Conservation (phyloP, 306 rosid genomes). For the Clitoria ternatea region DNA sequence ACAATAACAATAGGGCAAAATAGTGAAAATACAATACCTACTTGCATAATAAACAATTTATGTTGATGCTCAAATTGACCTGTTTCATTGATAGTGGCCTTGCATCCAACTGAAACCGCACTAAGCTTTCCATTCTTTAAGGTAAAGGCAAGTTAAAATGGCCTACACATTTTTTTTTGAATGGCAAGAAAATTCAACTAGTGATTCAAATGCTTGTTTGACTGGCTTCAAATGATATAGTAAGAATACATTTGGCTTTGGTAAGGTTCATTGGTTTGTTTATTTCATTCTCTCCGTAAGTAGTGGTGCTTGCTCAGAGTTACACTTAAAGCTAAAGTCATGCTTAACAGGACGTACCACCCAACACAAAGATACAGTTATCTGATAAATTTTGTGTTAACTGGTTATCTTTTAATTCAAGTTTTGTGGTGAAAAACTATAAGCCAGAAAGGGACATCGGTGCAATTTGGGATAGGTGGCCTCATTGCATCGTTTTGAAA, state of each 20-base stretch:
- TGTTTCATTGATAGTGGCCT: conserved; percentile 64
- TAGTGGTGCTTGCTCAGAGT: conserved; percentile 33
- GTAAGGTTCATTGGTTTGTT: background rate
- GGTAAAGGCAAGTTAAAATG: conserved; percentile 71
- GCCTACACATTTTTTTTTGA: conserved; percentile 35
- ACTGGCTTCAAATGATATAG: conserved; percentile 10
- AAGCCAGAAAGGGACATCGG: conserved; percentile 12
- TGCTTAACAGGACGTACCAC: conserved; percentile 55
- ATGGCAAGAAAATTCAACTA: conserved; percentile 3
- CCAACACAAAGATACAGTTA: conserved; percentile 38
- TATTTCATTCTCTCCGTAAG: background rate
- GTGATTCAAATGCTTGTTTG: conserved; percentile 33
- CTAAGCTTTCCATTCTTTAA: conserved; percentile 49
- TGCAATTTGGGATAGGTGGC: conserved; percentile 16
- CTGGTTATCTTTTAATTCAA: conserved; percentile 25
- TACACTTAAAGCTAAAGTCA: conserved; percentile 68
- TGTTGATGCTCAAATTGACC: conserved; percentile 35
- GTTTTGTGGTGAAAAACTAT: conserved; percentile 18
- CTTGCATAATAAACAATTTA: conserved; percentile 9
- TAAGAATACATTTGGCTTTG: too few relatives aligned
- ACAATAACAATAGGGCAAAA: too few relatives aligned
- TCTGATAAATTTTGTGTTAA: conserved; percentile 18
- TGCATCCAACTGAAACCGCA: conserved; percentile 51
- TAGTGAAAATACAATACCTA: background rate
- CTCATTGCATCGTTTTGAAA: conserved; percentile 3